phyloP scores from a whole-genome alignment of 352 stramenopile species.

The Stramenopiles sp. region DNA sequence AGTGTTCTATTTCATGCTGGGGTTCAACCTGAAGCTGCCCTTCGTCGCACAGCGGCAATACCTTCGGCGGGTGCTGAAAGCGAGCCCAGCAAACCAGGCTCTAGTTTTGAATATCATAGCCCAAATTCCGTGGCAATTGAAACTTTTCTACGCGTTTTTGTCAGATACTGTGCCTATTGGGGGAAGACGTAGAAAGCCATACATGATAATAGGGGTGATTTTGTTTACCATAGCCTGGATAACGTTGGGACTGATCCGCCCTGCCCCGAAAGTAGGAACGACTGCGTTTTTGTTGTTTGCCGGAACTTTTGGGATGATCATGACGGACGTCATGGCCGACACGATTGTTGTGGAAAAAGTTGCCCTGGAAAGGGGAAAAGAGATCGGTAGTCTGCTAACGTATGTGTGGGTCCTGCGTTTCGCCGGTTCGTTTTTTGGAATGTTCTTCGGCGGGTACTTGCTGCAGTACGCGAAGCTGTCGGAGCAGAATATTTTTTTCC shows the following conservation, averaged over 20 bases:
- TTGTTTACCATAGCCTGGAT: neutral
- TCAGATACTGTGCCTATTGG: neutral
- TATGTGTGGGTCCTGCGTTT: neutral
- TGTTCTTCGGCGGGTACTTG: neutral
- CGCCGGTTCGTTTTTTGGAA: neutral
- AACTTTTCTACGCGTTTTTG: constrained; percentile 1
- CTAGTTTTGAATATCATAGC: neutral
- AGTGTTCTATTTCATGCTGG: neutral
- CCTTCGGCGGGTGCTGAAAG: neutral
- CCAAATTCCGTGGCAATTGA: neutral
- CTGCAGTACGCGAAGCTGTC: neutral
- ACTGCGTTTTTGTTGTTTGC: neutral
- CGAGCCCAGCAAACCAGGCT: neutral
- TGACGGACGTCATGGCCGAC: neutral
- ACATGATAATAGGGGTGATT: neutral
- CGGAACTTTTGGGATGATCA: neutral
- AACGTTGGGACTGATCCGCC: neutral
- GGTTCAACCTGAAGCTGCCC: neutral
- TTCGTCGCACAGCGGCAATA: neutral
- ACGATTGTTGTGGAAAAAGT: neutral
- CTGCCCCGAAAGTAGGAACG: neutral
- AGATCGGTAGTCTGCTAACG: neutral
- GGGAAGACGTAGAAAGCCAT: neutral
- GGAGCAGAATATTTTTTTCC: neutral
- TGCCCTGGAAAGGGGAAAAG: neutral